These are phyloP conservation scores for Yarrowia divulgata DNA, from an alignment of 805 yeast genomes.

Conservation along the genomic window DNA sequence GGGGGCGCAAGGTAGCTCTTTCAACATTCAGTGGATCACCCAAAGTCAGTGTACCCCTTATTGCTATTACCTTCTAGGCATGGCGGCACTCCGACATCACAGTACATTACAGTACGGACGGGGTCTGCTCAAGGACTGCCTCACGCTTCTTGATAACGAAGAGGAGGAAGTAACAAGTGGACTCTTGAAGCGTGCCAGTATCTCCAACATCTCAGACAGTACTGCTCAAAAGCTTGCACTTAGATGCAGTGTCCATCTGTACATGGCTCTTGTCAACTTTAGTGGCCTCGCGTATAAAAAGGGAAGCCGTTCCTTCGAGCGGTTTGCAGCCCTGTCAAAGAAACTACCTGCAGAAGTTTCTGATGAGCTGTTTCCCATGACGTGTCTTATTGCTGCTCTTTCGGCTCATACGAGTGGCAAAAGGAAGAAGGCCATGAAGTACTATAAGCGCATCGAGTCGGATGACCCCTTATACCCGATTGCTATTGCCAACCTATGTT, in stretches of 20 bases:
- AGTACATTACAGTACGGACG: background rate
- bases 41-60: background rate
- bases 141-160: background rate
- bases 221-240: background rate
- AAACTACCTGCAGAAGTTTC: background rate
- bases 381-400: conserved; percentile 2
- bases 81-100: background rate
- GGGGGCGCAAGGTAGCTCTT: background rate
- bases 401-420: conserved; percentile 1
- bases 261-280: conserved; percentile 6
- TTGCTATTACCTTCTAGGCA: background rate
- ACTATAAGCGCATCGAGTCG: background rate
- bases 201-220: background rate
- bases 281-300: conserved; percentile 1
- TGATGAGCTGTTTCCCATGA: background rate
- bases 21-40: background rate
- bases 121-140: conserved; percentile 4
- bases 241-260: background rate
- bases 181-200: background rate
- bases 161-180: background rate
- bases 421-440: background rate
- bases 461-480: background rate
- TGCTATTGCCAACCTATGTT: conserved; percentile 1
- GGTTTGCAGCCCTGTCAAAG: background rate
- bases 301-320: background rate